Base-by-base conservation (phyloP, 2,329 filamentous ascomycete species). In the Claviceps sorghi region DNA sequence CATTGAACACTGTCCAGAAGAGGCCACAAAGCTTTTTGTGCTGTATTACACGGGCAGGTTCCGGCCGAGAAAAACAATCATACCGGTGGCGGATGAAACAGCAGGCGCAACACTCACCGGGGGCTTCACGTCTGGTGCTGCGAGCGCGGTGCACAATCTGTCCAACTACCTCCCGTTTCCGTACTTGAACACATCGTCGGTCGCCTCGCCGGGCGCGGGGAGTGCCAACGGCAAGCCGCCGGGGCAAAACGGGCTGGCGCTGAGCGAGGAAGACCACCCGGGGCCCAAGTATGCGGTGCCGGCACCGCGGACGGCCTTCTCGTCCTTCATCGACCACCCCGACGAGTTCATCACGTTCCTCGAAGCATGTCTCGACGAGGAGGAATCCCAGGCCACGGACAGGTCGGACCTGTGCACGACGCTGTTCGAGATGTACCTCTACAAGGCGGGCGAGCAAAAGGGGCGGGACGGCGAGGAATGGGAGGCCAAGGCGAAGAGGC, bases 351-450 rank as follows among this genome's bases (percentile, higher is more conserved):
- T 97, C 56, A 73, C 82, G 17, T 98, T 98, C 64, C 74, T 98
- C 0, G 91, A 98, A 67, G 88, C 89, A 5, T 90, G 91, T 55
- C 78, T 95, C 5, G 72, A 82, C 49, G 83, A 89, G 53, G 74
- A 82, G 21, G 76, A 78, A 22, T 68, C 95, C n/a, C 81, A 80
- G 21, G 75, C 86, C 38, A 77, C 81, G 9, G 86, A 96, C 63
- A 86, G 82, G 57, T 79, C 84, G 1, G 94, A 98, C 65, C 75
- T 98, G 17, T 93, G 93, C 62, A 97, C 91, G 0, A 96, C 94
- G 0, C 68, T 98, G 15, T 97, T 98, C 63, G 94, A 98, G 67
- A 97, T 98, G 86, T 98, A 97, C 63, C 73, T 98, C 9, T 86
- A 95, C 66, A 93, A 89, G 60, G 86, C 91, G 22, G 85, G 82